A percentile compares a stretch with the other conserved stretches of the same genome.
Evolutionary conservation across 768 basidiomycete genomes (phyloP).

Genomic region (Mycena epipterygia): DNA sequence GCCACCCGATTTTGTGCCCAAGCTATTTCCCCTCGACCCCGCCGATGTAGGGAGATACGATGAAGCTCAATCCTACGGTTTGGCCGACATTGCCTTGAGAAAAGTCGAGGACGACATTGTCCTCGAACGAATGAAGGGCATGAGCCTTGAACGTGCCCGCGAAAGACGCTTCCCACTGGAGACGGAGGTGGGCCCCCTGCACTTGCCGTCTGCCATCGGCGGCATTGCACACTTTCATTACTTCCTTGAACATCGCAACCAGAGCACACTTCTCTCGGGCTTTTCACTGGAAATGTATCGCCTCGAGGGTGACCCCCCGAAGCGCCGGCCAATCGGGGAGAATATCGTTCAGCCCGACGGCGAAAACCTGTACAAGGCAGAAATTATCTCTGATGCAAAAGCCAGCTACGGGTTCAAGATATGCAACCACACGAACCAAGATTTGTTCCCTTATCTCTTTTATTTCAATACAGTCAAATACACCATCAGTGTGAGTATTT

Average conservation of each 20-base stretch:
- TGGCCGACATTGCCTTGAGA: neutral
- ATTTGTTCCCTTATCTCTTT: neutral
- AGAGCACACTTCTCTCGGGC: neutral
- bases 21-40: neutral
- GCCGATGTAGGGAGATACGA: neutral
- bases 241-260: neutral
- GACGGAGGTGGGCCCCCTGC: neutral
- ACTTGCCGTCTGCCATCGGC: neutral
- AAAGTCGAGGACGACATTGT: neutral
- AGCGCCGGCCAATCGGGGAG: no score
- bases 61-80: neutral
- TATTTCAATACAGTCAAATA: neutral
- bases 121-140: neutral
- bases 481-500: neutral
- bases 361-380: no score
- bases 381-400: no score
- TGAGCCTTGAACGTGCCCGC: neutral
- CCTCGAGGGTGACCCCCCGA: neutral
- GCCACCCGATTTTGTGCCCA: neutral
- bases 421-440: neutral
- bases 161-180: neutral
- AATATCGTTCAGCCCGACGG: neutral
- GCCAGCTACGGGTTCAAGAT: neutral
- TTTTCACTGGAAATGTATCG: neutral
- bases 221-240: conserved; percentile 1